Conservation (phyloP, 768 basidiomycete species). For the Obba rivulosa region DNA sequence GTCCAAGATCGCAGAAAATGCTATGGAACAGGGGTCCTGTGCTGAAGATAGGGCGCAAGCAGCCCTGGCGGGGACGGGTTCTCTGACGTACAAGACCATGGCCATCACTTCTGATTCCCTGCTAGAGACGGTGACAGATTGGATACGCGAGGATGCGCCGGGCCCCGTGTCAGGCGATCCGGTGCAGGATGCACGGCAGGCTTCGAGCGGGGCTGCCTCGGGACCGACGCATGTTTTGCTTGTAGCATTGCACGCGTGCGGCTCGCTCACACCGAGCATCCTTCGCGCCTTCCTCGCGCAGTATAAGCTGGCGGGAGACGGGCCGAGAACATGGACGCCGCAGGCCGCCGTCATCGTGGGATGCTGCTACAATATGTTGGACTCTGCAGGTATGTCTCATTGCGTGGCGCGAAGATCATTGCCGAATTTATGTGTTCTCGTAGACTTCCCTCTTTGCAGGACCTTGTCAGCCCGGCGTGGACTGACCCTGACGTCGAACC, state of each 20-base stretch:
- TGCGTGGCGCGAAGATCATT: constrained; percentile 1
- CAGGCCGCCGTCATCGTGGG: constrained; percentile 59
- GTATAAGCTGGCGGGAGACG: background rate
- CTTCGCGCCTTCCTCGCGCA: constrained; percentile 40
- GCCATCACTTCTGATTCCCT: constrained; percentile 46
- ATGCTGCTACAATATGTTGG: constrained; percentile 76
- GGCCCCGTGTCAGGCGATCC: background rate
- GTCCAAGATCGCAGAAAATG: constrained; percentile 4
- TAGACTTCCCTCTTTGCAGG: constrained; percentile 55
- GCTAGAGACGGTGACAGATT: constrained; percentile 40
- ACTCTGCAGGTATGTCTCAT: constrained; percentile 36
- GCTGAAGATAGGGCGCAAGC: background rate
- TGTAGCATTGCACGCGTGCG: constrained; percentile 72
- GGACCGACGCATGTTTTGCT: constrained; percentile 45
- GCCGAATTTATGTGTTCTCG: background rate
- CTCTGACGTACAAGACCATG: constrained; percentile 50
- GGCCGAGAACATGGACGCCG: constrained; percentile 37
- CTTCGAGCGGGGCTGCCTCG: too few relatives aligned
- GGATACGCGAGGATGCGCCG: constrained; percentile 34
- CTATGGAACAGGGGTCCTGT: background rate
- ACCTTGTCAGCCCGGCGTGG: constrained; percentile 9
- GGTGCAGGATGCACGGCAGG: background rate
- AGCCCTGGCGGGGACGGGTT: background rate
- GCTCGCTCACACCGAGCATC: constrained; percentile 64
- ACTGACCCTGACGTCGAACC: constrained; percentile 39